phyloP scores from a whole-genome alignment of 441 rosid genomes.

The Heliophila coronopifolia region DNA sequence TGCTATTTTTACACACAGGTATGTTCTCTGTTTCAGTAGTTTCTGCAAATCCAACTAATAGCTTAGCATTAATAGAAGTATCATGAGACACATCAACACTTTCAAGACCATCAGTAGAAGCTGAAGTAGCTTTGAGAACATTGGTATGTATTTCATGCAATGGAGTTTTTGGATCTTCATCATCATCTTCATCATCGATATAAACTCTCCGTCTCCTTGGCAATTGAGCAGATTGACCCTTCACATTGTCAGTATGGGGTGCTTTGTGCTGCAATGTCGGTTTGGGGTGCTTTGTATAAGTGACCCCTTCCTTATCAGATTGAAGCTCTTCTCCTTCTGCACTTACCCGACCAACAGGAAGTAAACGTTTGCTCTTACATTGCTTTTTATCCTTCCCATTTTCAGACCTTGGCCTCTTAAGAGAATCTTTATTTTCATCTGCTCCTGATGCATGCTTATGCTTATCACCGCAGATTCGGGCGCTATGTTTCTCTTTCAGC shows the following conservation, averaged over 20 bases:
- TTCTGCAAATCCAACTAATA: constrained; percentile 36
- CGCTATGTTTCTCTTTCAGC: constrained; percentile 33
- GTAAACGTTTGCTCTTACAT: constrained; percentile 29
- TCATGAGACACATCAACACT: constrained; percentile 25
- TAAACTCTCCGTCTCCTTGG: constrained; percentile 81
- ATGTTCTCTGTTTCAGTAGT: constrained; percentile 35
- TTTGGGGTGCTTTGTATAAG: constrained; percentile 52
- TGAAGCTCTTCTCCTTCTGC: constrained; percentile 33
- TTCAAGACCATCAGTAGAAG: constrained; percentile 34
- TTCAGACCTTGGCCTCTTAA: constrained; percentile 43
- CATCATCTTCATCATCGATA: constrained; percentile 65
- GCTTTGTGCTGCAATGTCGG: constrained; percentile 62
- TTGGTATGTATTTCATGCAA: constrained; percentile 59
- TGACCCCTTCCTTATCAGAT: constrained; percentile 59
- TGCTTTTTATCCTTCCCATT: constrained; percentile 32
- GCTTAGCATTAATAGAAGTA: constrained; percentile 30
- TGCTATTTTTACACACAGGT: constrained; percentile 31
- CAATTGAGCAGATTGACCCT: constrained; percentile 39
- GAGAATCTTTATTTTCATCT: constrained; percentile 38
- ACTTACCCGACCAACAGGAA: constrained; percentile 42
- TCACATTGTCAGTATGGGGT: constrained; percentile 41
- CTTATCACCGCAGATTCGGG: constrained; percentile 31
- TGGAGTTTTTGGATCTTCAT: constrained; percentile 86
- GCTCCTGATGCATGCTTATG: constrained; percentile 31
- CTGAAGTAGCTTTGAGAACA: constrained; percentile 33